Conservation (phyloP, 768 basidiomycete genomes). For the Lyophyllum decastes region DNA sequence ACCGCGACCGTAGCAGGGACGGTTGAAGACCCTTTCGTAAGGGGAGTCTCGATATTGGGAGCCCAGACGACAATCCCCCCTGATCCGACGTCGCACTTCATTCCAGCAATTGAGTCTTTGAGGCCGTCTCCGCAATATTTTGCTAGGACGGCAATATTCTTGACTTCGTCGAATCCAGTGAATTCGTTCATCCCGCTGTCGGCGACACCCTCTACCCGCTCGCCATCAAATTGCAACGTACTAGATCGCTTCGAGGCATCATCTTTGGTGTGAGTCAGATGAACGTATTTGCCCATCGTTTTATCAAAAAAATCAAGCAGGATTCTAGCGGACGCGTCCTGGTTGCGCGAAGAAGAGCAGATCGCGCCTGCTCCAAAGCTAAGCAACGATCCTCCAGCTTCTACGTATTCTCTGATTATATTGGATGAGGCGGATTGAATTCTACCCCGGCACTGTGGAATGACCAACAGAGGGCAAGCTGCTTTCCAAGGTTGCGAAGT, state of each 20-base stretch:
- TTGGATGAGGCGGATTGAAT: conserved; percentile 37
- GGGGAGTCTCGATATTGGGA: conserved; percentile 58
- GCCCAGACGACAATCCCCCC: conserved; percentile 61
- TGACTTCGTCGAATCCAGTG: conserved; percentile 29
- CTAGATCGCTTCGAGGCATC: conserved; percentile 12
- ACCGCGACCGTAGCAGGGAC: conserved; percentile 23
- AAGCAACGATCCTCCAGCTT: conserved; percentile 70
- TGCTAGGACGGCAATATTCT: conserved; percentile 31
- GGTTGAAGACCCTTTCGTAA: conserved; percentile 32
- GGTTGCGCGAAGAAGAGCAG: conserved; percentile 30
- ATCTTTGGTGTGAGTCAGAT: conserved; percentile 18
- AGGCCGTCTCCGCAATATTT: conserved; percentile 22
- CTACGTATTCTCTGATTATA: conserved; percentile 60
- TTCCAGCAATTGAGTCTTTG: conserved; percentile 30
- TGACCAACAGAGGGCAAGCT: conserved; percentile 76
- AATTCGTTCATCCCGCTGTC: conserved; percentile 26
- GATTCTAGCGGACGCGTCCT: conserved; percentile 14
- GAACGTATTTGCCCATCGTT: conserved; percentile 30
- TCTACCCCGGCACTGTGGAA: conserved; percentile 61
- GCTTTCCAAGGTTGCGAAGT: conserved; percentile 73
- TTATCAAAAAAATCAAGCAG: conserved; percentile 39
- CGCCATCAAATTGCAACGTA: conserved; percentile 22
- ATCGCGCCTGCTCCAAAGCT: conserved; percentile 63
- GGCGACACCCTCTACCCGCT: conserved; percentile 29
- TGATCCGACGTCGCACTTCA: conserved; percentile 34